phyloP scores from a whole-genome alignment of 2,329 filamentous ascomycete genomes.

The Ophiostoma sp. region DNA sequence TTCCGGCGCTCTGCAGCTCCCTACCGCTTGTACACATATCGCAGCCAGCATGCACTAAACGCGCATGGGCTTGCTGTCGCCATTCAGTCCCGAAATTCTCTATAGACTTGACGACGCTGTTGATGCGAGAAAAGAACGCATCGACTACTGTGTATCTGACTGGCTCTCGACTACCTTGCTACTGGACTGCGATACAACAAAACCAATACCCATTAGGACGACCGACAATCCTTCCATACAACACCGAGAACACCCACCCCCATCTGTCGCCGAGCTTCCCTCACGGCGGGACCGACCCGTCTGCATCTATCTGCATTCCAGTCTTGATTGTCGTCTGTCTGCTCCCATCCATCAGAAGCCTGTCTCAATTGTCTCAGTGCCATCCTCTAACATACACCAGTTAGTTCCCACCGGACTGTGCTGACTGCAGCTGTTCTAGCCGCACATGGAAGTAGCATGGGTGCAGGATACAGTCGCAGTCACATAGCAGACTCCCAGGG shows the following conservation, averaged over 20 bases:
- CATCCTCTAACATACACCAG: not conserved
- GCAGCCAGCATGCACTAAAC: not conserved
- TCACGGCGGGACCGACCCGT: conserved; percentile 6
- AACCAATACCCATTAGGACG: not conserved
- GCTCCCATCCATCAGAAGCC: not conserved
- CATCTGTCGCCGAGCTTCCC: conserved; percentile 8
- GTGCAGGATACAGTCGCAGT: not conserved
- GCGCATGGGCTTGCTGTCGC: not conserved
- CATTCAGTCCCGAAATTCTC: not conserved
- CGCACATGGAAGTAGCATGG: not conserved
- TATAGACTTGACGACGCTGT: not conserved
- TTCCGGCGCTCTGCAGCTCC: not conserved
- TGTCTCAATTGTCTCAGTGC: not conserved
- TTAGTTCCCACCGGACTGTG: not conserved
- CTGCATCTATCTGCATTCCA: conserved; percentile 5
- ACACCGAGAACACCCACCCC: not conserved
- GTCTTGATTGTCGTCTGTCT: not conserved
- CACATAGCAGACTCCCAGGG: not conserved
- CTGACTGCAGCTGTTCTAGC: not conserved
- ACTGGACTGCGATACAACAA: not conserved
- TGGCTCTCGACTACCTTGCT: not conserved
- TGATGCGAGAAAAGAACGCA: not conserved
- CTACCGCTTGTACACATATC: not conserved
- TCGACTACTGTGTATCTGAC: not conserved
- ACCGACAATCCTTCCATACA: conserved; percentile 11